Conservation (phyloP, 140 eudicot genomes). For the Stevia rebaudiana region DNA sequence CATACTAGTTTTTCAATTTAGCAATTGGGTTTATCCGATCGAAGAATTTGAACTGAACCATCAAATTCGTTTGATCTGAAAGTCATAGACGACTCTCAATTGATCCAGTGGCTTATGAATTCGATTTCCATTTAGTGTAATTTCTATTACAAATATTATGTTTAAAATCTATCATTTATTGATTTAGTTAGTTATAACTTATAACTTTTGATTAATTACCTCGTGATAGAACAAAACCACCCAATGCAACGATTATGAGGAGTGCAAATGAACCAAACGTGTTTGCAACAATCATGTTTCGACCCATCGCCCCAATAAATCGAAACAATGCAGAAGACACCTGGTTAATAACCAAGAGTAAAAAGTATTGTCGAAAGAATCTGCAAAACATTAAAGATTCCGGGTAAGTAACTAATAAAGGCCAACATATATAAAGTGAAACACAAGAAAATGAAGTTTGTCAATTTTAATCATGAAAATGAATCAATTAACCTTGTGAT, state of each 20-base stretch:
- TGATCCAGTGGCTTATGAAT: no score
- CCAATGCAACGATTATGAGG: conserved; percentile 53
- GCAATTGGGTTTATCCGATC: no score
- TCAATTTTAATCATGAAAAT: no score
- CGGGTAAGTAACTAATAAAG: neutral
- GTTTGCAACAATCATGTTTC: conserved; percentile 70
- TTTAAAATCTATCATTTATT: neutral
- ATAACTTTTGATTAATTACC: no score
- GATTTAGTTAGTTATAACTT: neutral
- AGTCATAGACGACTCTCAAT: no score
- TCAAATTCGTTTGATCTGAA: no score
- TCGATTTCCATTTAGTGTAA: no score
- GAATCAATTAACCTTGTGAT: conserved; percentile 58
- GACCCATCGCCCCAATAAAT: conserved; percentile 62
- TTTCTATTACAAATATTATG: conserved; percentile 2
- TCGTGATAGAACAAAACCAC: conserved; percentile 72
- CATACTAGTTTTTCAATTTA: no score
- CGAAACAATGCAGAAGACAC: conserved; percentile 74
- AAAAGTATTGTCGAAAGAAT: conserved; percentile 52
- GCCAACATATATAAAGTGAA: neutral
- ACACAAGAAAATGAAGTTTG: no score
- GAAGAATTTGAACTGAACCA: no score
- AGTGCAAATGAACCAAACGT: conserved; percentile 63
- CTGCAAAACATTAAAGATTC: conserved; percentile 26
- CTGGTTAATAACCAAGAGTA: conserved; percentile 54